Evolutionary conservation across 2,329 filamentous ascomycete genomes (phyloP).

Genomic region (Diaporthe ilicicola): DNA sequence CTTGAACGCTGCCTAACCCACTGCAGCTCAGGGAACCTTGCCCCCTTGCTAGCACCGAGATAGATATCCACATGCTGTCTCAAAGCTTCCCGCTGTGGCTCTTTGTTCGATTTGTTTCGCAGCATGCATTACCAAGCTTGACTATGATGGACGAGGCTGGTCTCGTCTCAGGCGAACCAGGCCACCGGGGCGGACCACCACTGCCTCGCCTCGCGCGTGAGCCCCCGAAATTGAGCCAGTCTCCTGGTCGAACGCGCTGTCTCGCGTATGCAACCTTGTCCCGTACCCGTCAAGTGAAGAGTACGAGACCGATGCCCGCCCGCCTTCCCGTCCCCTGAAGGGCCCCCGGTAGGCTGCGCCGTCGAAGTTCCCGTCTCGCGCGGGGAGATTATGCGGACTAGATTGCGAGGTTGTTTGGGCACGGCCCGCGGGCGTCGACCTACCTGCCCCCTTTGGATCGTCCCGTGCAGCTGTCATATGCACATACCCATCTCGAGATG

Average conservation of each 20-base stretch:
- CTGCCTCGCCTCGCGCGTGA: not conserved
- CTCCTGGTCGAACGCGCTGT: not conserved
- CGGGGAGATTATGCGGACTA: not conserved
- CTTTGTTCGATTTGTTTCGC: constrained; percentile 14
- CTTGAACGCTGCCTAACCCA: not conserved
- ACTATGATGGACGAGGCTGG: not conserved
- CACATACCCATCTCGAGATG: not conserved
- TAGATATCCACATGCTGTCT: no score
- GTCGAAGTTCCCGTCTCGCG: not conserved
- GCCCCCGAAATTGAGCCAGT: not conserved
- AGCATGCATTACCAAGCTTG: not conserved
- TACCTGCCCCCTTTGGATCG: not conserved
- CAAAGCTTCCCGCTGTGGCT: not conserved
- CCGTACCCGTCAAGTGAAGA: not conserved
- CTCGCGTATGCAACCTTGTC: not conserved
- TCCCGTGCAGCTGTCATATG: constrained; percentile 21
- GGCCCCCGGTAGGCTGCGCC: not conserved
- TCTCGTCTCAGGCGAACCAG: not conserved
- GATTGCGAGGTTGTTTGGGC: not conserved
- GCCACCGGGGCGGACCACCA: not conserved
- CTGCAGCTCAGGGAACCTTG: no score
- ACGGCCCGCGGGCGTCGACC: not conserved
- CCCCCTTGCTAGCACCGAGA: not conserved
- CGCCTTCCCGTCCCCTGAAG: not conserved
- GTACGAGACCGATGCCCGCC: not conserved